phyloP scores from a whole-genome alignment of 176 grass and related monocot genomes.

The Avena insularis region DNA sequence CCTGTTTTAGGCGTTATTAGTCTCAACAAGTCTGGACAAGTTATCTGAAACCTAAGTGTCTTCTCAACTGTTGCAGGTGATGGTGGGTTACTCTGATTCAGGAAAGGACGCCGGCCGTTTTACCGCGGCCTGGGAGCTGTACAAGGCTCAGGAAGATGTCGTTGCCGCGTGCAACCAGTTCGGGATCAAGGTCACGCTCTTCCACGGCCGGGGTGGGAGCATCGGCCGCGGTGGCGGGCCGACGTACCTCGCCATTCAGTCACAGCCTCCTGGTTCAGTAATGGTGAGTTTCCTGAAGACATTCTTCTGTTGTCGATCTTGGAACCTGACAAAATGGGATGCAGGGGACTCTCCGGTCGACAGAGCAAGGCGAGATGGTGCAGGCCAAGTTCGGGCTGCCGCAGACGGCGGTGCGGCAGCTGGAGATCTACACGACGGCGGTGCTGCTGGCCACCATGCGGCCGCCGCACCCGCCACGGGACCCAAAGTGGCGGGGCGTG shows the following conservation, averaged over 20 bases:
- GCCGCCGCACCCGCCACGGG: slow-evolving; percentile 74
- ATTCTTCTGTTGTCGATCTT: neutral
- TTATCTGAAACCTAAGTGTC: neutral
- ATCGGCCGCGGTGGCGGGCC: slow-evolving; percentile 92
- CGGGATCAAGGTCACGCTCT: slow-evolving; percentile 93
- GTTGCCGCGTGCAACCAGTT: slow-evolving; percentile 81
- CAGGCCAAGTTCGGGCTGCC: slow-evolving; percentile 92
- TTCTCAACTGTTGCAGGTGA: slow-evolving; percentile 57
- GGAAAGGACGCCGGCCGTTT: slow-evolving; percentile 96
- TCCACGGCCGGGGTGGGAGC: slow-evolving; percentile 93
- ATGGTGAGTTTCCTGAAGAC: slow-evolving; percentile 47
- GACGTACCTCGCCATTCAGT: slow-evolving; percentile 94
- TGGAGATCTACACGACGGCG: slow-evolving; percentile 94
- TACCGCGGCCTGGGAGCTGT: slow-evolving; percentile 92
- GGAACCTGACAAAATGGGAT: neutral
- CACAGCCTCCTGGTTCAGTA: slow-evolving; percentile 87
- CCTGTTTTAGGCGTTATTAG: too few species aligned
- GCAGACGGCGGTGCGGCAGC: slow-evolving; percentile 80
- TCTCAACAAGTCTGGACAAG: too few species aligned
- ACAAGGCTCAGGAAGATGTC: slow-evolving; percentile 90
- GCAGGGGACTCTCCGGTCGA: slow-evolving; percentile 80
- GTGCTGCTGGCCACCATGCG: slow-evolving; percentile 78
- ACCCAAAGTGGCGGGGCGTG: slow-evolving; percentile 58
- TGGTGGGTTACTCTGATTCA: slow-evolving; percentile 98
- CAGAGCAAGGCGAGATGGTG: slow-evolving; percentile 99